Conservation (phyloP, 2,329 filamentous ascomycete species). For the Sporothrix schenckii region DNA sequence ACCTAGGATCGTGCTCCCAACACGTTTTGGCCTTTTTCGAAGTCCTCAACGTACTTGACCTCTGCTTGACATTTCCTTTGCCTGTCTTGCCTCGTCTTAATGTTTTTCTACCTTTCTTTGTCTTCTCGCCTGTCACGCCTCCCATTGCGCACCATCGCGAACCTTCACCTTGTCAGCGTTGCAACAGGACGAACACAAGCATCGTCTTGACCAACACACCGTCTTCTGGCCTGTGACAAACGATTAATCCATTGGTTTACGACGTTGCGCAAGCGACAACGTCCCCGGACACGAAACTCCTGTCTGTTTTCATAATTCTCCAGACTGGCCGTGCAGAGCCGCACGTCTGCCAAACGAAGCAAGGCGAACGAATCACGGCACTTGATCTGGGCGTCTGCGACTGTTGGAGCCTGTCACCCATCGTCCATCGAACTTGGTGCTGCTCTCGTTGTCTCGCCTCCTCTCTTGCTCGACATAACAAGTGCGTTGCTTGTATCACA, state of each 20-base stretch:
- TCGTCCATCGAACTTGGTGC: no score
- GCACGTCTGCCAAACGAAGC: constrained; percentile 3
- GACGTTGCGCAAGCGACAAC: constrained; percentile 30
- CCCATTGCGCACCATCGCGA: not conserved
- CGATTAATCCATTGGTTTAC: not conserved
- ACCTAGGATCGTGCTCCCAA: not conserved
- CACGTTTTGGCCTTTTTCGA: not conserved
- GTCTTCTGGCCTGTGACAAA: constrained; percentile 12
- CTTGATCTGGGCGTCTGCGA: not conserved
- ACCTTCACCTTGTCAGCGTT: constrained; percentile 19
- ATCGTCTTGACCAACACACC: constrained; percentile 10
- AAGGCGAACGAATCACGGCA: constrained; percentile 10
- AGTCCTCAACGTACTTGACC: not conserved
- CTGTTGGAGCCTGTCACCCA: not conserved
- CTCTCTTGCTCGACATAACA: not conserved
- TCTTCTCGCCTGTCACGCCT: not conserved
- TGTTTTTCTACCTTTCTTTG: no score
- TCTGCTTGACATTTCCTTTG: not conserved
- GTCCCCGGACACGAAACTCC: not conserved
- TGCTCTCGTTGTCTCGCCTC: not conserved
- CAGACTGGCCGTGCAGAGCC: constrained; percentile 16
- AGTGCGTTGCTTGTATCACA: not conserved
- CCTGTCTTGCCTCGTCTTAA: not conserved
- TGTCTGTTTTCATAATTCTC: not conserved
- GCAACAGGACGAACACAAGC: constrained; percentile 15